Percentiles rank a stretch among this genome's conserved stretches.
phyloP scores from a whole-genome alignment of 139 green algal genomes.

The Ostreobium quekettii region DNA sequence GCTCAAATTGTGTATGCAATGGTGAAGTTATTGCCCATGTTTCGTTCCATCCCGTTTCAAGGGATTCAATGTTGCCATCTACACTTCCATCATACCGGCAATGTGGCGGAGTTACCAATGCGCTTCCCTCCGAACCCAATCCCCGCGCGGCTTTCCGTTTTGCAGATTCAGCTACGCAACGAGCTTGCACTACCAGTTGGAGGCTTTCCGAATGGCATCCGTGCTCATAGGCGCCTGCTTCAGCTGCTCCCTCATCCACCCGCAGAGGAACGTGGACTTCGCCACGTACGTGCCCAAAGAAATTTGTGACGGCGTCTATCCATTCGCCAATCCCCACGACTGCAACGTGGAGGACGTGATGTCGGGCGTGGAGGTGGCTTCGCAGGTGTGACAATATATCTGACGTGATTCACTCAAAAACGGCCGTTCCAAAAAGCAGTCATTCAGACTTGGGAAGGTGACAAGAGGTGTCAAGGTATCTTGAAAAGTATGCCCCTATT shows the following conservation, averaged over 20 bases:
- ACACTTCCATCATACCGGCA: too few species aligned
- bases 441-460: too few species aligned
- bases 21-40: conserved; percentile 1
- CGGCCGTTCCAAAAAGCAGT: too few species aligned
- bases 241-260: conserved; percentile 30
- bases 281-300: conserved; percentile 33
- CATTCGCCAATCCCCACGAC: conserved; percentile 1
- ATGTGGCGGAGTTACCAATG: too few species aligned
- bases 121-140: too few species aligned
- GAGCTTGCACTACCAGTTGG: conserved; percentile 21
- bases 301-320: conserved; percentile 19
- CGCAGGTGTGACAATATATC: too few species aligned
- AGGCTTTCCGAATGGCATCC: conserved; percentile 30
- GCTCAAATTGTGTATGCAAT: neutral
- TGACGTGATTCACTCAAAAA: too few species aligned
- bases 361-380: neutral
- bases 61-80: too few species aligned
- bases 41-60: too few species aligned
- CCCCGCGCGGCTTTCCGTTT: too few species aligned
- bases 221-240: conserved; percentile 38
- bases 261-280: conserved; percentile 34
- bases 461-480: too few species aligned
- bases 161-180: conserved; percentile 3
- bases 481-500: too few species aligned
- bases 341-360: neutral